Evolutionary conservation across 2,329 filamentous ascomycete species (phyloP).

Genomic region (Dothidotthia symphoricarpi): DNA sequence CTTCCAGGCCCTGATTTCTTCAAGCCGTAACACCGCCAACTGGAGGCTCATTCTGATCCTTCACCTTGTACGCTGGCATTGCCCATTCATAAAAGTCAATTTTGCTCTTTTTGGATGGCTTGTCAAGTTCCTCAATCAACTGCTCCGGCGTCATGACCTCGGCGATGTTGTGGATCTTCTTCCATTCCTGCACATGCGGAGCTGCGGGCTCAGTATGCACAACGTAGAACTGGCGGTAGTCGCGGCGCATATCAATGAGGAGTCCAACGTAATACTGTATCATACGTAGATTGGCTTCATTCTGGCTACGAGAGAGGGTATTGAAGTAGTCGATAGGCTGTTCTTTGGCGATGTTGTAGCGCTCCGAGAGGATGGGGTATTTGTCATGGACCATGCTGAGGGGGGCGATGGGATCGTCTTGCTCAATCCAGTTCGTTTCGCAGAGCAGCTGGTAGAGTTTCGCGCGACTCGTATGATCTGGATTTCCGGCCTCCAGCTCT

Average conservation of each 20-base stretch:
- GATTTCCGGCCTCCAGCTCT: constrained; percentile 18
- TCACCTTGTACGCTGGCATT: constrained; percentile 5
- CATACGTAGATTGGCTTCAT: constrained; percentile 28
- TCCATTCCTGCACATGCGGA: constrained; percentile 20
- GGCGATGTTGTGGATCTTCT: constrained; percentile 22
- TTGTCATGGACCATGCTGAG: constrained; percentile 20
- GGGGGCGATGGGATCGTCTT: constrained; percentile 15
- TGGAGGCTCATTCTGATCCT: background rate
- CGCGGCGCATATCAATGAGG: constrained; percentile 20
- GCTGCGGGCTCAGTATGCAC: constrained; percentile 30
- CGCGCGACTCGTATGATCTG: constrained; percentile 15
- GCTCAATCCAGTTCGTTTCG: constrained; percentile 25
- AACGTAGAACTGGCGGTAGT: constrained; percentile 34
- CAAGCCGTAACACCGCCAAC: background rate
- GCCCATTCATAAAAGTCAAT: constrained; percentile 34
- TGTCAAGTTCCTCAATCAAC: constrained; percentile 25
- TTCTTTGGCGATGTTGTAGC: constrained; percentile 17
- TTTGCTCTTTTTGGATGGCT: constrained; percentile 15
- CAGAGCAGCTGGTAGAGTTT: constrained; percentile 28
- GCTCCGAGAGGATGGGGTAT: constrained; percentile 33
- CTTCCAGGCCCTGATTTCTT: background rate
- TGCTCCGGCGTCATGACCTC: constrained; percentile 31
- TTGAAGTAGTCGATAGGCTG: constrained; percentile 27
- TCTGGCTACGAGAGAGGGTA: constrained; percentile 13
- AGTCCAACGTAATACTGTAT: constrained; percentile 26